Evolutionary conservation across 75 land plant genomes (phyloP).

Genomic region (Pseudotsuga menziesii): DNA sequence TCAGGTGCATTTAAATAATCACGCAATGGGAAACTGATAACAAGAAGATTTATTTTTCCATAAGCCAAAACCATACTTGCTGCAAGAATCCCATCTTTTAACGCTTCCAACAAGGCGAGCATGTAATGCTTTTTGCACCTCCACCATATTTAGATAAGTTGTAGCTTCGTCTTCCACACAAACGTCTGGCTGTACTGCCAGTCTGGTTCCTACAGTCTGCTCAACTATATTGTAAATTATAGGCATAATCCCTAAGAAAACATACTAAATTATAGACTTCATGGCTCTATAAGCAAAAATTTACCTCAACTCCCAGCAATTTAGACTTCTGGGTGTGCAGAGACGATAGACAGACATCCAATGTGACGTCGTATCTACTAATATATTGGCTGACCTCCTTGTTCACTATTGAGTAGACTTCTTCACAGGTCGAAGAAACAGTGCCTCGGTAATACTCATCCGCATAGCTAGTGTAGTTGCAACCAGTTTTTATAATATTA

Average conservation of each 20-base stretch:
- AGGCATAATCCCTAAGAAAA: too few relatives aligned
- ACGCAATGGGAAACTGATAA: too few relatives aligned
- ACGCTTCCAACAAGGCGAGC: conserved; percentile 16
- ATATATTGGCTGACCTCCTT: conserved; percentile 16
- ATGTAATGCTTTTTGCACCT: conserved; percentile 42
- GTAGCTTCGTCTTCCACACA: conserved; percentile 12
- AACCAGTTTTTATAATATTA: conserved; percentile 6
- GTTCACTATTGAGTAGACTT: neutral
- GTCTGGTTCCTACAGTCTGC: too few relatives aligned
- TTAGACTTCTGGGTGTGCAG: neutral
- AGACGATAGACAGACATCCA: conserved; percentile 23
- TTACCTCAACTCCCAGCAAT: too few relatives aligned
- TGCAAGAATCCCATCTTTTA: conserved; percentile 38
- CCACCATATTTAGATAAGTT: conserved; percentile 31
- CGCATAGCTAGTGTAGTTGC: conserved; percentile 19
- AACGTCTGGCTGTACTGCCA: neutral
- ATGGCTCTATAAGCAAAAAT: too few relatives aligned
- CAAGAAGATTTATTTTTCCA: too few relatives aligned
- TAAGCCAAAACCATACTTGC: neutral
- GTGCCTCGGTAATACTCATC: conserved; percentile 7
- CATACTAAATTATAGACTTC: too few relatives aligned
- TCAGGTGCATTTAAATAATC: too few relatives aligned
- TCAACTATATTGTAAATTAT: too few relatives aligned
- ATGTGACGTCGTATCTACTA: conserved; percentile 11
- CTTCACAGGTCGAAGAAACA: conserved; percentile 14